A percentile compares a stretch with the other conserved stretches of the same genome.
phyloP scores from a whole-genome alignment of 192 early-diverging fungal species.

The Phycomyces blakesleeanus region DNA sequence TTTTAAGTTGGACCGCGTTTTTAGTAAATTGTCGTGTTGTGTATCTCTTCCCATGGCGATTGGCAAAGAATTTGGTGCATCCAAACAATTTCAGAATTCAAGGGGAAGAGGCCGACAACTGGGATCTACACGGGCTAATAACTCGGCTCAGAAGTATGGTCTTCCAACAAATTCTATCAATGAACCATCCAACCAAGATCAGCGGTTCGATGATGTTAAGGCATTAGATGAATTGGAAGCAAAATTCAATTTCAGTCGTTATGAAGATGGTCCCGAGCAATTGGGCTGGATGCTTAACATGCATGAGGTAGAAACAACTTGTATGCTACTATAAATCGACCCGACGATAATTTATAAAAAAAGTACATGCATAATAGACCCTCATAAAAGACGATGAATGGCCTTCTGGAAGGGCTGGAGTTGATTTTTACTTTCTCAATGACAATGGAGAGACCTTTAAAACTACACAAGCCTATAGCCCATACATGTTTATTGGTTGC shows the following conservation, averaged over 20 bases:
- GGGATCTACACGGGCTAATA: constrained; percentile 1
- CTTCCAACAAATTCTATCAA: constrained; percentile 9
- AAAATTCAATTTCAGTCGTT: constrained; percentile 61
- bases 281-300: constrained; percentile 97
- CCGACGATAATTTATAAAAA: constrained; percentile 1
- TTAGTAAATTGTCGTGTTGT: not conserved
- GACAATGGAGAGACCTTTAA: constrained; percentile 89
- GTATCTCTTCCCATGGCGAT: not conserved
- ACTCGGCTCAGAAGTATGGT: constrained; percentile 15
- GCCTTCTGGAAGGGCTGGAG: constrained; percentile 62
- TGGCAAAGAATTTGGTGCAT: not conserved
- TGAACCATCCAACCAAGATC: constrained; percentile 31
- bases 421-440: constrained; percentile 92
- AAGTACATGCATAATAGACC: constrained; percentile 44
- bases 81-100: not conserved
- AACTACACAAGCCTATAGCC: constrained; percentile 75
- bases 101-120: constrained; percentile 5
- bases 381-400: constrained; percentile 61
- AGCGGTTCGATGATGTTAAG: constrained; percentile 37
- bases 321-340: not conserved
- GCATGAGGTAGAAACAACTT: constrained; percentile 58
- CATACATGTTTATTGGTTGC: constrained; percentile 89
- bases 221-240: constrained; percentile 50
- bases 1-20: constrained; percentile 4
- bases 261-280: constrained; percentile 66